phyloP scores from a whole-genome alignment of 352 stramenopile genomes.

The Peronospora tabacina region DNA sequence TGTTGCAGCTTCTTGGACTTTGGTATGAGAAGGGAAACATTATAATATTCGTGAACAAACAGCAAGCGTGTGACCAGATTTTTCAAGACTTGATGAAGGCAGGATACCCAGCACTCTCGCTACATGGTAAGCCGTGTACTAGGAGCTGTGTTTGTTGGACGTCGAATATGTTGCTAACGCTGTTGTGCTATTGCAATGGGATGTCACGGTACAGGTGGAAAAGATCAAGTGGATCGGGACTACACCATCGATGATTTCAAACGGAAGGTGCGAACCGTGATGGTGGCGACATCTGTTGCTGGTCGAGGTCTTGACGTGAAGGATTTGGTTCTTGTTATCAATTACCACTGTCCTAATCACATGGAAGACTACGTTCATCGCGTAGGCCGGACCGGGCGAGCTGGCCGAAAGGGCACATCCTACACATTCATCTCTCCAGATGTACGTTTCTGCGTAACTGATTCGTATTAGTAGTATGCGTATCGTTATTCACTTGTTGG shows the following conservation, averaged over 20 bases:
- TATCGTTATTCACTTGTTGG: conserved; percentile 10
- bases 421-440: conserved; percentile 98
- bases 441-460: conserved; percentile 34
- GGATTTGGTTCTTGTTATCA: conserved; percentile 97
- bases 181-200: conserved; percentile 4
- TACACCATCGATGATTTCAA: conserved; percentile 99
- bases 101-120: conserved; percentile 92
- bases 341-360: conserved; percentile 99
- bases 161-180: background rate
- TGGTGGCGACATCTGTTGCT: conserved; percentile 94
- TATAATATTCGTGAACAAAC: conserved; percentile 99
- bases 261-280: conserved; percentile 87
- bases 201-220: conserved; percentile 71
- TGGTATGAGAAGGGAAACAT: conserved; percentile 97
- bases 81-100: conserved; percentile 95
- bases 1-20: conserved; percentile 94
- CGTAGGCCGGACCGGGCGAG: conserved; percentile 93
- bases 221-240: conserved; percentile 99
- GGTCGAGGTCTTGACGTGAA: conserved; percentile 97
- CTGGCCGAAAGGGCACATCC: conserved; percentile 93
- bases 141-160: background rate
- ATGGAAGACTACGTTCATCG: conserved; percentile 99
- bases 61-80: conserved; percentile 93
- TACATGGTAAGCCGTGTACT: conserved; percentile 82
- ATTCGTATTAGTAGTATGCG: background rate